Evolutionary conservation across 208 protist species (phyloP).

Genomic region (Angomonas deanei): DNA sequence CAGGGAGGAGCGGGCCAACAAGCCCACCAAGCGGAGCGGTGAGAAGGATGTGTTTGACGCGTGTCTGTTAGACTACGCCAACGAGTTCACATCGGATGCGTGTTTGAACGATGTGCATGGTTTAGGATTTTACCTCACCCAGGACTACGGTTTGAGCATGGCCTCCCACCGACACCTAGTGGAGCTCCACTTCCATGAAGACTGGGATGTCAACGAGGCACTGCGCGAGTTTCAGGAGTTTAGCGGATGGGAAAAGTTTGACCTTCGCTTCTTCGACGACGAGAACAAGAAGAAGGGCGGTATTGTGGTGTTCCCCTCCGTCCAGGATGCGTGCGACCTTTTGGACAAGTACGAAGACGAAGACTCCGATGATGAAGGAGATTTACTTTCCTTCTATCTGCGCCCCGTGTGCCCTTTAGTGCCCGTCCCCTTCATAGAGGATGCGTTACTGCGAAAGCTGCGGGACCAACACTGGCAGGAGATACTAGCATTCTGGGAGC

Average conservation of each 20-base stretch:
- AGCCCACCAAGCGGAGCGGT: constrained; percentile 15
- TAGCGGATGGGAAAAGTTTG: constrained; percentile 68
- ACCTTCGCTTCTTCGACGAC: constrained; percentile 74
- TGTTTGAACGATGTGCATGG: constrained; percentile 63
- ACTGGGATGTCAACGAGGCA: constrained; percentile 46
- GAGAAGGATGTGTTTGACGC: constrained; percentile 42
- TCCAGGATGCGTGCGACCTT: constrained; percentile 75
- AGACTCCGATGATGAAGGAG: constrained; percentile 81
- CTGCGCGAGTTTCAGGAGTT: constrained; percentile 73
- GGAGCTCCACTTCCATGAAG: constrained; percentile 56
- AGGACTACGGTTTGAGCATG: constrained; percentile 67
- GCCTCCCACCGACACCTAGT: constrained; percentile 78
- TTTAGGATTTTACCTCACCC: constrained; percentile 65
- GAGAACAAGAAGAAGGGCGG: constrained; percentile 54
- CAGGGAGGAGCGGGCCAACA: constrained; percentile 23
- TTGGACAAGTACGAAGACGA: constrained; percentile 88
- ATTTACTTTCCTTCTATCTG: constrained; percentile 72
- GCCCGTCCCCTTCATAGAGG: constrained; percentile 70
- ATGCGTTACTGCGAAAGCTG: constrained; percentile 61
- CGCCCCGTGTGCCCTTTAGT: constrained; percentile 66
- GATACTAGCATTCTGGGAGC: constrained; percentile 68
- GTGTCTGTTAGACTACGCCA: constrained; percentile 65
- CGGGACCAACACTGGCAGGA: constrained; percentile 67
- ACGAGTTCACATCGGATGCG: constrained; percentile 51
- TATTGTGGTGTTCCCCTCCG: constrained; percentile 71